Base-by-base conservation (phyloP, 192 early-diverging fungal species). In the Coemansia sp. region DNA sequence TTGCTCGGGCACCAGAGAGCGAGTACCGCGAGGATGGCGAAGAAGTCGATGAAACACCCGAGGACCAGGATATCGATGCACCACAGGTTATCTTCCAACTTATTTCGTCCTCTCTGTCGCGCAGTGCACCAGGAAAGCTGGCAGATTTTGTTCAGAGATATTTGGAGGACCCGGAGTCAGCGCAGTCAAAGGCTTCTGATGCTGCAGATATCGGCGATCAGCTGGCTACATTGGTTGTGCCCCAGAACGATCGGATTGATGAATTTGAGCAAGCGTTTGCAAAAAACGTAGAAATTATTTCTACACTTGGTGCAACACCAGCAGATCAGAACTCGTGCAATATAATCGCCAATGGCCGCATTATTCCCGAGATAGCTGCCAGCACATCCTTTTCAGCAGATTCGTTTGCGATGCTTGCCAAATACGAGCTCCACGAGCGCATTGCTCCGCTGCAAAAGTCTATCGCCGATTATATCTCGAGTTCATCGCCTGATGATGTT, bases 271-370 rank as follows among this genome's bases (percentile, higher is more conserved):
- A 60, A 30, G 15, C 20, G 13, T 67, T 76, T 65, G 42, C 61
- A 6, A 51, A 56, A 6, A 76, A 75, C 21, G 30, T 29, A 30
- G 48, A 29, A 8, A 48, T 40, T 21, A 40, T 69, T 2, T 20
- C 4, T 42, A 26, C 46, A 2, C 53, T 75, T 31, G 70, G 62
- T 6, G 57, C 75, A 1, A 26, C 68, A 10, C 63, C 72, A 20
- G 13, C 58, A 15, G 48, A 58, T 20, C 51, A 58, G 35, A 35
- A 68, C 58, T 30, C 70, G 9, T 66, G 68, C 34, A 59, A 62
- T 16, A 59, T 91, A 21, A 72, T 89, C n/a, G 72, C 87, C 23
- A 91, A 93, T 53, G 90, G 89, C 7, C 81, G 90, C 23, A 75
- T 89, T 70, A 42, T 84, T 21, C 68, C 78, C 1, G 51, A 79